phyloP scores from a whole-genome alignment of 129 eudicot species.

The Heracleum sosnowskyi region DNA sequence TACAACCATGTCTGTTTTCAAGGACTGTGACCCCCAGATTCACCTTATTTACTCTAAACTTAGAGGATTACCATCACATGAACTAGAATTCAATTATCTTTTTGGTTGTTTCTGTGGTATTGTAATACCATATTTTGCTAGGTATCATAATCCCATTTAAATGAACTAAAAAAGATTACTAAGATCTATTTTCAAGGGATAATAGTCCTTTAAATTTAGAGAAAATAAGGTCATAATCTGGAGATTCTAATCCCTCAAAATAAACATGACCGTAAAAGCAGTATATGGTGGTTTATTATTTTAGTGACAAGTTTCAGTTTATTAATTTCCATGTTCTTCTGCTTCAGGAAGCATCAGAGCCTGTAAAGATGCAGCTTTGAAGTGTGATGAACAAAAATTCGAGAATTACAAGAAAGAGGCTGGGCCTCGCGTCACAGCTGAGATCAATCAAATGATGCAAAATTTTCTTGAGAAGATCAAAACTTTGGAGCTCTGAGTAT shows the following conservation, averaged over 20 bases:
- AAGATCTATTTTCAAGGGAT: not conserved
- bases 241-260: not conserved
- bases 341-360: slow-evolving; percentile 63
- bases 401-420: slow-evolving; percentile 51
- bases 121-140: not conserved
- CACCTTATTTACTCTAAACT: not conserved
- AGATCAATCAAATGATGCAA: slow-evolving; percentile 43
- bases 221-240: not conserved
- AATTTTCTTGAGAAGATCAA: slow-evolving; percentile 77
- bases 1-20: not conserved
- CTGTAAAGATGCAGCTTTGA: slow-evolving; percentile 78
- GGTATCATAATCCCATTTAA: not conserved
- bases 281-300: not conserved
- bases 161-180: not conserved
- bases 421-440: slow-evolving; percentile 39
- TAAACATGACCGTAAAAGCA: not conserved
- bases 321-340: not conserved
- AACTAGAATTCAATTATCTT: not conserved
- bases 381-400: slow-evolving; percentile 65
- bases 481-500: slow-evolving; percentile 50
- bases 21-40: not conserved
- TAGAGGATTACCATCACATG: not conserved
- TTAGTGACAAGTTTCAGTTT: not conserved
- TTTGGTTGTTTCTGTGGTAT: not conserved
- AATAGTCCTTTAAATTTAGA: not conserved